Conservation (phyloP, 2,329 filamentous ascomycete species). For the Fusarium agapanthi region DNA sequence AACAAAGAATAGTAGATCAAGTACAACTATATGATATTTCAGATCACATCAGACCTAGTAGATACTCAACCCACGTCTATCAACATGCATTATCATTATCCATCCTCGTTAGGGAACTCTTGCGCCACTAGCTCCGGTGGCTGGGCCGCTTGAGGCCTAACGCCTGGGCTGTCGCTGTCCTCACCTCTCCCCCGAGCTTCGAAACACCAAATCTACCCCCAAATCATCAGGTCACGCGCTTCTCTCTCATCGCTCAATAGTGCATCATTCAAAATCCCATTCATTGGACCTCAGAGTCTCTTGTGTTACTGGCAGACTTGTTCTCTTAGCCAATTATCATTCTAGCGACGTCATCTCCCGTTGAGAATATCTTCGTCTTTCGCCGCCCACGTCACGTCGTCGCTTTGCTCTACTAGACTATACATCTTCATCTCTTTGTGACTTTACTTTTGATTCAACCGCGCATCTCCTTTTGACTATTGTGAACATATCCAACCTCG, state of each 20-base stretch:
- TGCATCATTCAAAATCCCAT: background rate
- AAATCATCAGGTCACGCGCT: background rate
- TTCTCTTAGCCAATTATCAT: background rate
- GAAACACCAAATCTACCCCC: slow-evolving; percentile 8
- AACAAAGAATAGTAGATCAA: no score
- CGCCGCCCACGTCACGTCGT: slow-evolving; percentile 19
- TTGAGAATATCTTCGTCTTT: slow-evolving; percentile 23
- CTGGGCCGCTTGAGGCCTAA: slow-evolving; percentile 17
- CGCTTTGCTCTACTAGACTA: background rate
- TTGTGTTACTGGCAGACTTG: background rate
- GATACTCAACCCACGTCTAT: background rate
- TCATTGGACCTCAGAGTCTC: background rate
- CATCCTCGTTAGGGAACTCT: background rate
- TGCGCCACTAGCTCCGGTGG: slow-evolving; percentile 15
- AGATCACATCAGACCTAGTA: background rate
- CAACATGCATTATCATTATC: slow-evolving; percentile 10
- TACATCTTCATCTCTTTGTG: background rate
- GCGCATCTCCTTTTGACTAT: background rate
- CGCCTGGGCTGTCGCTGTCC: background rate
- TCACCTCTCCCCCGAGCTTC: background rate
- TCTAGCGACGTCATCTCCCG: slow-evolving; percentile 23
- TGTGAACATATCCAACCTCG: background rate
- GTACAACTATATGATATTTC: background rate
- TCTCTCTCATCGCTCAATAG: background rate
- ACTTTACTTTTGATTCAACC: background rate